Percentiles rank a stretch among this genome's conserved stretches.
phyloP scores from a whole-genome alignment of 768 basidiomycete genomes.

The Xerocomus brunneocitrinus region DNA sequence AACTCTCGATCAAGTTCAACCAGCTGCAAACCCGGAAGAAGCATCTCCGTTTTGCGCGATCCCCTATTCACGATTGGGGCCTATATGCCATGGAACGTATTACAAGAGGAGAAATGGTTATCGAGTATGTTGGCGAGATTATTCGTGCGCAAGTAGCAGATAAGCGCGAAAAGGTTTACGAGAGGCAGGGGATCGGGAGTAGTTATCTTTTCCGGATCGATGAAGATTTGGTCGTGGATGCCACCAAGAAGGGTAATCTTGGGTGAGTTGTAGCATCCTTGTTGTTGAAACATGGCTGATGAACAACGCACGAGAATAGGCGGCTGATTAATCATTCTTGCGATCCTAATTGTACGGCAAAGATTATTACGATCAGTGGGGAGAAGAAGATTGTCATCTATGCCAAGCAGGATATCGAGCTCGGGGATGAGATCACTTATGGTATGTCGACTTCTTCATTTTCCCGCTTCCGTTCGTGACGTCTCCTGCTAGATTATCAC shows the following conservation, averaged over 20 bases:
- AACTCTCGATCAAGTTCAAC: constrained; percentile 93
- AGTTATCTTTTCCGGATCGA: constrained; percentile 98
- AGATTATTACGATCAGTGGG: constrained; percentile 86
- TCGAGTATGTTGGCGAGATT: constrained; percentile 98
- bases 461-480: not conserved
- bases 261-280: constrained; percentile 55
- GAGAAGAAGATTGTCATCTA: constrained; percentile 99
- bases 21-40: constrained; percentile 98
- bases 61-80: constrained; percentile 98
- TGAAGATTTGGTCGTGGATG: constrained; percentile 96
- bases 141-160: constrained; percentile 95
- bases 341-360: constrained; percentile 89
- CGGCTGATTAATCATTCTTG: constrained; percentile 99
- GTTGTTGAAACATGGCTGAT: constrained; percentile 12
- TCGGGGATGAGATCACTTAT: constrained; percentile 97
- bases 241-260: constrained; percentile 98
- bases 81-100: constrained; percentile 98
- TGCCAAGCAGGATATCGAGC: constrained; percentile 91
- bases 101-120: constrained; percentile 93
- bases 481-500: constrained; percentile 73
- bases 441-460: constrained; percentile 46
- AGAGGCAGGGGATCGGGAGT: constrained; percentile 95
- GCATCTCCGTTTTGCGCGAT: constrained; percentile 89
- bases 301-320: constrained; percentile 36
- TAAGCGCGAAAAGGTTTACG: constrained; percentile 94